These are phyloP conservation scores for Teunomyces cretensis DNA, from an alignment of 805 yeast genomes.

Conservation along the genomic window DNA sequence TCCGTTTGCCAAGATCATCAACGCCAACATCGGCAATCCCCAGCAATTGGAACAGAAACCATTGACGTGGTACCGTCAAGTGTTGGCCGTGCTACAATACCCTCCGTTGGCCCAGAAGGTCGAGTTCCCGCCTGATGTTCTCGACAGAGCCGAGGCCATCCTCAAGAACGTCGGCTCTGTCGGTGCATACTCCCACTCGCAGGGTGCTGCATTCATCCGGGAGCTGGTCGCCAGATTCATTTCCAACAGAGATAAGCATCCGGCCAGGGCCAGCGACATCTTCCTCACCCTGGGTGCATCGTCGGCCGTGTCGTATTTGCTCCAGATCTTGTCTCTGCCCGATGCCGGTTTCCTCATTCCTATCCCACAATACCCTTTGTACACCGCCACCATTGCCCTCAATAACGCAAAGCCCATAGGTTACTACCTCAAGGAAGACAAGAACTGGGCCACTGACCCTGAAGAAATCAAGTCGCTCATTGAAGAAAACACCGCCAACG, in stretches of 20 bases:
- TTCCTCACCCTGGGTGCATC: slow-evolving; percentile 95
- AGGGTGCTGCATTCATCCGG: slow-evolving; percentile 76
- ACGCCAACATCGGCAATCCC: slow-evolving; percentile 96
- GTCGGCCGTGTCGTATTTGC: slow-evolving; percentile 79
- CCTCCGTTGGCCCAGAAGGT: slow-evolving; percentile 56
- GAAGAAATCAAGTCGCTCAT: slow-evolving; percentile 58
- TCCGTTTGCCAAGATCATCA: slow-evolving; percentile 77
- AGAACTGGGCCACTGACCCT: slow-evolving; percentile 83
- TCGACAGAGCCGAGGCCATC: slow-evolving; percentile 64
- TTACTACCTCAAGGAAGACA: slow-evolving; percentile 77
- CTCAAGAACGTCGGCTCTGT: slow-evolving; percentile 71
- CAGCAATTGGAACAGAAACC: slow-evolving; percentile 96
- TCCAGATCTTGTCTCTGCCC: slow-evolving; percentile 60
- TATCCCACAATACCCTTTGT: slow-evolving; percentile 96
- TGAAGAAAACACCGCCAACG: slow-evolving; percentile 46
- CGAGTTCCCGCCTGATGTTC: slow-evolving; percentile 62
- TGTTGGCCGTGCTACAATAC: slow-evolving; percentile 79
- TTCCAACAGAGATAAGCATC: slow-evolving; percentile 67
- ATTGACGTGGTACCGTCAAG: slow-evolving; percentile 92
- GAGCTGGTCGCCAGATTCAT: slow-evolving; percentile 81
- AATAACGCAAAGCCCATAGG: slow-evolving; percentile 82
- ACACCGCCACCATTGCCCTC: slow-evolving; percentile 90
- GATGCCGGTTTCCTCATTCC: slow-evolving; percentile 86
- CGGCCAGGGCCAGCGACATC: slow-evolving; percentile 66
- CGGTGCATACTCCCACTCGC: slow-evolving; percentile 95